phyloP scores from a whole-genome alignment of 495 filamentous ascomycete species.

The Collariella sp. region DNA sequence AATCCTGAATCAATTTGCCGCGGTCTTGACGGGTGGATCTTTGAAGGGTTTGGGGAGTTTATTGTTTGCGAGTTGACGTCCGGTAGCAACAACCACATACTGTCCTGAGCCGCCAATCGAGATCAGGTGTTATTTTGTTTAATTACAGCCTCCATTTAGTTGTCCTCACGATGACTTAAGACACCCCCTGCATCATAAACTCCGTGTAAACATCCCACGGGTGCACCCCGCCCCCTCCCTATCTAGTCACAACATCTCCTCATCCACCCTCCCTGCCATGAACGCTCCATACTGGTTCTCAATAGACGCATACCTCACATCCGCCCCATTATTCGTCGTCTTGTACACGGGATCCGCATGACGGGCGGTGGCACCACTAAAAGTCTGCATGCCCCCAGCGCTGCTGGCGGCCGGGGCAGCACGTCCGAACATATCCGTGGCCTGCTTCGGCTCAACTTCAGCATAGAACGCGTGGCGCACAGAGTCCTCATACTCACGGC shows the following conservation, averaged over 20 bases:
- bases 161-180: no score
- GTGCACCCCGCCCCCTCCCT: not conserved
- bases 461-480: conserved; percentile 25
- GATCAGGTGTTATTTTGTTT: no score
- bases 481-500: conserved; percentile 42
- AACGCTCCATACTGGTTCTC: conserved; percentile 51
- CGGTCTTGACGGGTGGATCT: no score
- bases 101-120: no score
- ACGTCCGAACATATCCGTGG: conserved; percentile 18
- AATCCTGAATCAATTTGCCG: no score
- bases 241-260: conserved; percentile 25
- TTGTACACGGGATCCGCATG: conserved; percentile 57
- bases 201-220: no score
- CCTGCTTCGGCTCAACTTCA: conserved; percentile 31
- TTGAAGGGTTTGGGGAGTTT: no score
- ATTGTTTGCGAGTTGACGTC: no score
- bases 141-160: no score
- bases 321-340: conserved; percentile 17
- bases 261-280: conserved; percentile 35
- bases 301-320: conserved; percentile 46
- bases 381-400: conserved; percentile 31
- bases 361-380: no score
- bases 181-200: no score
- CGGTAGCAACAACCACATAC: no score
- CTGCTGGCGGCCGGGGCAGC: conserved; percentile 14